Conservation (phyloP, 345 rosid species). For the Pugionium cornutum region DNA sequence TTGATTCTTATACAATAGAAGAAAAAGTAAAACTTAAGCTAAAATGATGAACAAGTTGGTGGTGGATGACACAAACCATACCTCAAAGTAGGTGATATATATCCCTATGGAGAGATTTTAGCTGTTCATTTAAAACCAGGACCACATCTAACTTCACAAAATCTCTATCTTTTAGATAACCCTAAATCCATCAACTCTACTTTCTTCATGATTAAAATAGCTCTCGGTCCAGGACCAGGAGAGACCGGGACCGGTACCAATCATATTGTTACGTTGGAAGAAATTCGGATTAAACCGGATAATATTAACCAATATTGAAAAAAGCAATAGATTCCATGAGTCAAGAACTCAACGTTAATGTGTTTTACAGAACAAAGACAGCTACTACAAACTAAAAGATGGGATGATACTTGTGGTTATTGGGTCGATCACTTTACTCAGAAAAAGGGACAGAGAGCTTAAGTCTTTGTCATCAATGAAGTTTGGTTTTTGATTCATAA, state of each 20-base stretch:
- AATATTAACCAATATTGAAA: too few relatives aligned
- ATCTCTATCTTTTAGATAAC: slow-evolving; percentile 34
- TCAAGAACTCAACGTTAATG: slow-evolving; percentile 24
- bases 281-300: neutral
- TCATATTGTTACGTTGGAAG: slow-evolving; percentile 23
- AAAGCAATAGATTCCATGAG: slow-evolving; percentile 6
- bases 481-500: slow-evolving; percentile 37
- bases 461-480: slow-evolving; percentile 41
- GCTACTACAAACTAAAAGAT: slow-evolving; percentile 32
- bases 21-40: neutral
- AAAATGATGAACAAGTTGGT: slow-evolving; percentile 36
- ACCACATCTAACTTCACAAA: slow-evolving; percentile 36
- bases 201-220: slow-evolving; percentile 32
- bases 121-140: slow-evolving; percentile 34
- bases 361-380: slow-evolving; percentile 25
- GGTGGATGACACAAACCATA: slow-evolving; percentile 43
- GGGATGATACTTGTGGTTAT: slow-evolving; percentile 37
- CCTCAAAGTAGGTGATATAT: slow-evolving; percentile 43
- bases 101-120: slow-evolving; percentile 39
- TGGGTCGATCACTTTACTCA: slow-evolving; percentile 37
- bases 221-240: slow-evolving; percentile 19
- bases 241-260: slow-evolving; percentile 27
- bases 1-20: slow-evolving; percentile 23
- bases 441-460: slow-evolving; percentile 13
- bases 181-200: slow-evolving; percentile 32